These are phyloP conservation scores for Pisolithus orientalis DNA, from an alignment of 768 basidiomycete genomes.

Conservation along the genomic window DNA sequence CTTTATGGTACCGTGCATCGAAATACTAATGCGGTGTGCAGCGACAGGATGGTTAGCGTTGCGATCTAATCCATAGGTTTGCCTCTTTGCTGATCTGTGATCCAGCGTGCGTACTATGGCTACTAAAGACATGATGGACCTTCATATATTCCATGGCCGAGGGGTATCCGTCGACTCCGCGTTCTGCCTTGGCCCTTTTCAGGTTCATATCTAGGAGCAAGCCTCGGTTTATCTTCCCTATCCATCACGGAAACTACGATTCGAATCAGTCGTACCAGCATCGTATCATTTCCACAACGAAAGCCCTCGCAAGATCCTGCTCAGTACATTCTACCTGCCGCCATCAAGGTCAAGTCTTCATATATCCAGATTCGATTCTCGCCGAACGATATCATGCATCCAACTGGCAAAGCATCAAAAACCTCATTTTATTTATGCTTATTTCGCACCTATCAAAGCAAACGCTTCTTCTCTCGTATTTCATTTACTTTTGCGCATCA, in stretches of 20 bases:
- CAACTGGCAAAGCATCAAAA: conserved; percentile 20
- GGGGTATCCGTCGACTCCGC: conserved; percentile 14
- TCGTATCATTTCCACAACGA: conserved; percentile 18
- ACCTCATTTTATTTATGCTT: conserved; percentile 29
- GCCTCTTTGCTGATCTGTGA: conserved; percentile 10
- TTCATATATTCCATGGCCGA: conserved; percentile 21
- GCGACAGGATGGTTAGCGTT: conserved; percentile 50
- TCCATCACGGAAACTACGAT: conserved; percentile 24
- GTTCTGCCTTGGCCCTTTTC: conserved; percentile 8
- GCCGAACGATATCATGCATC: conserved; percentile 29
- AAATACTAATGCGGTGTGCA: conserved; percentile 15
- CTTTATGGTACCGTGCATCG: neutral
- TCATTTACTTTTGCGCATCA: conserved; percentile 25
- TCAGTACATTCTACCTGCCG: conserved; percentile 15
- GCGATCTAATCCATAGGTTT: neutral
- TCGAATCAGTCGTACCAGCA: conserved; percentile 13
- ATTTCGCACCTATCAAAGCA: conserved; percentile 27
- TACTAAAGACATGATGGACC: conserved; percentile 31
- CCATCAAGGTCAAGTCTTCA: conserved; percentile 14
- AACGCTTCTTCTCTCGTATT: conserved; percentile 18
- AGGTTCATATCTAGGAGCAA: conserved; percentile 21
- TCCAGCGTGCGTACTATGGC: conserved; percentile 59
- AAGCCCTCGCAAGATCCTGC: conserved; percentile 19
- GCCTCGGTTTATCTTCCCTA: conserved; percentile 20
- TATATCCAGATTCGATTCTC: conserved; percentile 17